Evolutionary conservation across 225 moss, liverwort and hornwort genomes (phyloP).

Genomic region (Thuidium tamariscinum): DNA sequence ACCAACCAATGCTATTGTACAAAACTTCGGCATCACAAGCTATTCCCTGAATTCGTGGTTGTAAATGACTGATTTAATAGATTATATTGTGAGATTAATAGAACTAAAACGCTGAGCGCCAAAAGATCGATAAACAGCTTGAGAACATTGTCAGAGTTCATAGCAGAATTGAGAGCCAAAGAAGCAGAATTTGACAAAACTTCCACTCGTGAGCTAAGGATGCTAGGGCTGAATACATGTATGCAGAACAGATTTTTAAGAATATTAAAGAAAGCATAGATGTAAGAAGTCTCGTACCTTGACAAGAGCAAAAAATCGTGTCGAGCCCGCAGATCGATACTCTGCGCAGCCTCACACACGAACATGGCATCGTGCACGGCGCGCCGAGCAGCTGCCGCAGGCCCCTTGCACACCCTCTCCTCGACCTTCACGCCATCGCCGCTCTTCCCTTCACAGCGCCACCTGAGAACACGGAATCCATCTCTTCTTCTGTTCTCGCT

Average conservation of each 20-base stretch:
- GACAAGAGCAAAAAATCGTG: conserved; percentile 55
- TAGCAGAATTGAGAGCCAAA: background rate
- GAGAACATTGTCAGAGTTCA: background rate
- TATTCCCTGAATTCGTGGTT: background rate
- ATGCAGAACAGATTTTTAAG: background rate
- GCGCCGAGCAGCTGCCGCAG: conserved; percentile 39
- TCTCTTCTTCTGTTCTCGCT: background rate
- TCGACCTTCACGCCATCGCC: background rate
- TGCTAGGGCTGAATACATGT: background rate
- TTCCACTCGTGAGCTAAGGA: background rate
- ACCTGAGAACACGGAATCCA: background rate
- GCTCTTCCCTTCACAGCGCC: conserved; percentile 18
- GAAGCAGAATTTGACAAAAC: background rate
- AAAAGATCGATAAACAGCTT: background rate
- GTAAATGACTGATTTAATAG: background rate
- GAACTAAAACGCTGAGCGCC: background rate
- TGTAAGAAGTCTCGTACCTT: conserved; percentile 2
- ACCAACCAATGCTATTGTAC: background rate
- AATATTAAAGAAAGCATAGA: background rate
- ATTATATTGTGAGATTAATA: background rate
- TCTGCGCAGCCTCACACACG: conserved; percentile 61
- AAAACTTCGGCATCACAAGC: background rate
- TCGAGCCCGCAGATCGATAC: conserved; percentile 75
- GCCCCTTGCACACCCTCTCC: conserved; percentile 4
- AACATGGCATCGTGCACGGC: conserved; percentile 63